phyloP scores from a whole-genome alignment of 441 rosid genomes.

The Corymbia calophylla region DNA sequence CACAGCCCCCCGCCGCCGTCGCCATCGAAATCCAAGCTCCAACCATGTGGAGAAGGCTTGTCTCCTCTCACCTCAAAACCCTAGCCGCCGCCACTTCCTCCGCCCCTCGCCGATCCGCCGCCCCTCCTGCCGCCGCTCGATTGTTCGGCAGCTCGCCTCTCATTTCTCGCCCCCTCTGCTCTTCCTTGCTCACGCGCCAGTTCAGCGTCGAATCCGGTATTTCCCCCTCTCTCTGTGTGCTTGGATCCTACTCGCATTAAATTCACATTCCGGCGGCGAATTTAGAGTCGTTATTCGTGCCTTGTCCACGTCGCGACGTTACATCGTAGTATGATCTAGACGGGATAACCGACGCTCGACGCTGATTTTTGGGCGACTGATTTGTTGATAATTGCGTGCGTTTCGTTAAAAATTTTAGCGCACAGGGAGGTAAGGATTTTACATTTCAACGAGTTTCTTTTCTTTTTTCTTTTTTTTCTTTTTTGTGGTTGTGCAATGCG shows the following conservation, averaged over 20 bases:
- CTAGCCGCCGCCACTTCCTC: not conserved
- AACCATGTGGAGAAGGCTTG: constrained; percentile 1
- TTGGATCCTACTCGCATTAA: not conserved
- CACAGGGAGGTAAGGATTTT: not conserved
- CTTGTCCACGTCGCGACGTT: not conserved
- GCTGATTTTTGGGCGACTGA: not conserved
- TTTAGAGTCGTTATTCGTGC: not conserved
- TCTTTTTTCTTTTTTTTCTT: not conserved
- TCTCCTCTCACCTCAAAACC: not conserved
- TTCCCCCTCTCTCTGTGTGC: not conserved
- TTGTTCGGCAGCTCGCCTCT: not conserved
- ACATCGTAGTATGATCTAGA: not conserved
- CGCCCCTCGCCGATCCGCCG: not conserved
- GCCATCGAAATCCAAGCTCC: not conserved
- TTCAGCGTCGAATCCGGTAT: not conserved
- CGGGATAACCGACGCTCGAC: not conserved
- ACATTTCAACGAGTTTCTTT: not conserved
- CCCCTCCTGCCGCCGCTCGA: not conserved
- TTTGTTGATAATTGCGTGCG: not conserved
- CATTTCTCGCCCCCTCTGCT: not conserved
- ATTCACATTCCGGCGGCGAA: not conserved
- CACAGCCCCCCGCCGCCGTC: not conserved
- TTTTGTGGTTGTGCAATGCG: not conserved
- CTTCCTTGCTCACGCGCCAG: not conserved
- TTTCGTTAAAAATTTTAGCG: not conserved